Conservation (phyloP, 441 rosid genomes). For the Capsella rubella region DNA sequence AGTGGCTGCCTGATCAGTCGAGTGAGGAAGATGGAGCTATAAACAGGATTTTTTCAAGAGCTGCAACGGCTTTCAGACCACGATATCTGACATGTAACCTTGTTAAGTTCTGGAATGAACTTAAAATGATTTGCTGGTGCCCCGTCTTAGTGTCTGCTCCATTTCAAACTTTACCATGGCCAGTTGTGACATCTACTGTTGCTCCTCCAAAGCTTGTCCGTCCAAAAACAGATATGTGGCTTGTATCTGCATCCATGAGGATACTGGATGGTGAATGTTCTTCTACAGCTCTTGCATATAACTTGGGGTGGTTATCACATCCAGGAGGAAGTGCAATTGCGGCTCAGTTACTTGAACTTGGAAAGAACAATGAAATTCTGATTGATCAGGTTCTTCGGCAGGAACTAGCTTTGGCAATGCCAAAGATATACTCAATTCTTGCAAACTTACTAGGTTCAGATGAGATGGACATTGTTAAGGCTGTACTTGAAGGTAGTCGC, state of each 20-base stretch:
- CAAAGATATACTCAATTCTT: constrained; percentile 84
- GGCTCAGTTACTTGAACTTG: constrained; percentile 99
- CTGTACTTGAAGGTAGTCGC: constrained; percentile 98
- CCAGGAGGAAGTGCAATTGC: constrained; percentile 98
- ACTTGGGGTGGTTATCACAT: constrained; percentile 93
- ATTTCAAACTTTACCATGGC: constrained; percentile 91
- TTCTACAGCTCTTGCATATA: constrained; percentile 89
- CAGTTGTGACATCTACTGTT: constrained; percentile 78
- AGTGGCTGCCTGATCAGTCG: constrained; percentile 81
- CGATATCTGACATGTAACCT: constrained; percentile 78
- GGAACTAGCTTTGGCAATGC: constrained; percentile 96
- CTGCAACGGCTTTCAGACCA: constrained; percentile 91
- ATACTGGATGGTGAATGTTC: constrained; percentile 97
- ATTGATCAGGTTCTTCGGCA: constrained; percentile 81
- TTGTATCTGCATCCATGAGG: constrained; percentile 98
- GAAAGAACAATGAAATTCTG: constrained; percentile 91
- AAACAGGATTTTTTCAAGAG: constrained; percentile 80
- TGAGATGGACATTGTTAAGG: constrained; percentile 98
- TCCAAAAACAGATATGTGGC: constrained; percentile 86
- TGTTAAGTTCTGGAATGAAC: constrained; percentile 91
- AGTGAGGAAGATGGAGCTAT: constrained; percentile 75
- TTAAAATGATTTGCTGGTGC: constrained; percentile 95
- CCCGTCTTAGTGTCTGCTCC: constrained; percentile 95
- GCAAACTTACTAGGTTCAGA: constrained; percentile 81
- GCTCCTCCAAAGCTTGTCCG: constrained; percentile 99